Evolutionary conservation across 306 rosid species (phyloP), one percentile per base, ranked within the genome.

Genomic region (Cicer cuneatum): DNA sequence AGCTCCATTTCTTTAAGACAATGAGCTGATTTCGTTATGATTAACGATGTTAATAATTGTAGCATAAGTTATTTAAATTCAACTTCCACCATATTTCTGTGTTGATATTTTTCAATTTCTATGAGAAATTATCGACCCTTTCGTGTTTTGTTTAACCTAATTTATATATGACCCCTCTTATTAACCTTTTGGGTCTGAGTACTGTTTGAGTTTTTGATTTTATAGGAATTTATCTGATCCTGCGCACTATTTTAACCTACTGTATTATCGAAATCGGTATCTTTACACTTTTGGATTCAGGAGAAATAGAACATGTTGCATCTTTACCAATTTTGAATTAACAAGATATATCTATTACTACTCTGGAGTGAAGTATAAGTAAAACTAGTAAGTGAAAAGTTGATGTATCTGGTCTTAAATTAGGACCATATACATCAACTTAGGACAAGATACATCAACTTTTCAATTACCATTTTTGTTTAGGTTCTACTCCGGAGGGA

Each of bases 11-110:
- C 49, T 8, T 10, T 11, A 16, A 7, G 42, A 41, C 57, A 53
- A 12, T 77, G 59, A 43, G 40, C 12, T 4, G 56, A 40, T 52
- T 61, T 62, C 13, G 15, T 62, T 63, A 3, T 67, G 6, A 77
- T n/a, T 52, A 10, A 12, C 10, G 4, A 16, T 58, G 45, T 46
- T 45, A 43, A 56, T 4, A 5, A 56, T 67, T 48, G 15, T 57
- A 12, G 60, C 39, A 40, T 58, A 39, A 68, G 41, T 29, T 68
- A 9, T 18, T 68, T 43, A 42, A 37, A 59, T 38, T 43, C 67
- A 38, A 16, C 18, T 60, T 46, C 29, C 7, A 1, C 62, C 21
- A 8, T 5, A 15, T 67, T 9, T 54, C 9, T 54, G 16, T 19
- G n/a, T 24, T 12, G 10, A 6, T 63, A 6, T n/a, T 66, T 75